These are phyloP conservation scores for Rubia yunnanensis DNA, from an alignment of 257 asterid genomes.

Conservation along the genomic window DNA sequence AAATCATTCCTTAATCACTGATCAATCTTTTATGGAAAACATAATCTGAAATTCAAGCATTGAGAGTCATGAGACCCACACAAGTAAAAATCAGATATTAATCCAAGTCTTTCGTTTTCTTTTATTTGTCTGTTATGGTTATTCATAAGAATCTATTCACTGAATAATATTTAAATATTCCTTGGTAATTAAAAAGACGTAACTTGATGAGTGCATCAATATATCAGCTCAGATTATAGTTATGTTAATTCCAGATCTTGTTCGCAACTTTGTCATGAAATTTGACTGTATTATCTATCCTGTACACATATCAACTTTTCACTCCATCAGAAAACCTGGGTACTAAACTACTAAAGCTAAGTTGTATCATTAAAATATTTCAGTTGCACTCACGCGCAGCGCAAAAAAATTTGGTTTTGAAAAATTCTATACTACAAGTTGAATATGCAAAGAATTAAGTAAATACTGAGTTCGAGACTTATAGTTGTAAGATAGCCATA, in stretches of 20 bases:
- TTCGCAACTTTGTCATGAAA: neutral
- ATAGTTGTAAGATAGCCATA: neutral
- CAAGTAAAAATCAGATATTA: neutral
- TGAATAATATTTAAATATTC: neutral
- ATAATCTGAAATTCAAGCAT: neutral
- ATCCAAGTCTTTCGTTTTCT: neutral
- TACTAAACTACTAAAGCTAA: neutral
- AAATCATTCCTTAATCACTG: neutral
- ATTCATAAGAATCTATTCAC: neutral
- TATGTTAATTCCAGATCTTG: neutral
- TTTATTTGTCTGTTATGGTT: neutral
- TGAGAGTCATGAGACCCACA: neutral
- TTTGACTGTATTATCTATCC: neutral
- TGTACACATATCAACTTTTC: neutral
- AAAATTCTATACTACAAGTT: neutral
- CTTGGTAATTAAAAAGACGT: no score
- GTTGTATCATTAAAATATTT: neutral
- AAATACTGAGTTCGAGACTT: neutral
- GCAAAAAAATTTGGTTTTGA: neutral
- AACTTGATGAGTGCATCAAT: no score
- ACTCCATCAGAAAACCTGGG: neutral
- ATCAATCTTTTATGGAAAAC: neutral
- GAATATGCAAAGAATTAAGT: neutral
- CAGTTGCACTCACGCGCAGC: neutral
- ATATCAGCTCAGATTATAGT: neutral